Percentiles rank a stretch among this genome's conserved stretches.
phyloP scores from a whole-genome alignment of 2,329 filamentous ascomycete species.

The Malbranchea cinnamomea region DNA sequence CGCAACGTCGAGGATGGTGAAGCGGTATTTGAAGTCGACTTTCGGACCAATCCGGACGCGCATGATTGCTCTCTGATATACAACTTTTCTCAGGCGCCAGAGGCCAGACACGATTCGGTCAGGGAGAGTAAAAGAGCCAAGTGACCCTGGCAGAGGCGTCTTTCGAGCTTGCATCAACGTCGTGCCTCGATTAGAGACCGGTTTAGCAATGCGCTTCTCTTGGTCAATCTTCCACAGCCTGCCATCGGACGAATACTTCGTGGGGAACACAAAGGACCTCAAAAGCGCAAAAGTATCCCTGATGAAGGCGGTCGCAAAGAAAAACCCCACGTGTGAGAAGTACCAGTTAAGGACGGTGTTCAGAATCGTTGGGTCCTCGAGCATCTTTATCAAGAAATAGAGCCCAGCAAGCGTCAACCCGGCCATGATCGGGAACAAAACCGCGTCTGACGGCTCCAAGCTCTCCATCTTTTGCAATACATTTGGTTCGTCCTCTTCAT shows the following conservation, averaged over 20 bases:
- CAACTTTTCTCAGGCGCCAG: conserved; percentile 36
- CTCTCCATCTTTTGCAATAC: conserved; percentile 48
- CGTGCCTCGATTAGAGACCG: conserved; percentile 8
- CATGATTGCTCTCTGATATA: conserved; percentile 37
- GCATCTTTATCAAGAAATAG: conserved; percentile 80
- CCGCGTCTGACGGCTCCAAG: conserved; percentile 60
- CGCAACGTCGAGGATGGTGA: conserved; percentile 35
- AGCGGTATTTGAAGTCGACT: conserved; percentile 24
- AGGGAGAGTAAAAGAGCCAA: conserved; percentile 34
- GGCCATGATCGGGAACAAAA: conserved; percentile 70
- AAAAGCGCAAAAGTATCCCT: conserved; percentile 54
- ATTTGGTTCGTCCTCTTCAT: conserved; percentile 40
- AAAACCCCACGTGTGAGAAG: conserved; percentile 66
- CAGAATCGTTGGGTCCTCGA: conserved; percentile 64
- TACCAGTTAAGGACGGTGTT: conserved; percentile 75
- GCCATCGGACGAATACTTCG: conserved; percentile 43
- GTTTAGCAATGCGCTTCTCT: conserved; percentile 17
- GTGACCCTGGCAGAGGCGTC: conserved; percentile 38
- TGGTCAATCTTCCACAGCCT: conserved; percentile 33
- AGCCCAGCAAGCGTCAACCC: conserved; percentile 56
- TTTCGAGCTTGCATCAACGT: conserved; percentile 13
- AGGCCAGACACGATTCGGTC: conserved; percentile 19
- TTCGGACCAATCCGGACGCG: conserved; percentile 40
- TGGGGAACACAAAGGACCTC: conserved; percentile 57
- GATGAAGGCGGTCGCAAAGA: conserved; percentile 57